These are phyloP conservation scores for Aspergillus thermomutatus DNA, from an alignment of 2,329 filamentous ascomycete genomes.

Conservation along the genomic window DNA sequence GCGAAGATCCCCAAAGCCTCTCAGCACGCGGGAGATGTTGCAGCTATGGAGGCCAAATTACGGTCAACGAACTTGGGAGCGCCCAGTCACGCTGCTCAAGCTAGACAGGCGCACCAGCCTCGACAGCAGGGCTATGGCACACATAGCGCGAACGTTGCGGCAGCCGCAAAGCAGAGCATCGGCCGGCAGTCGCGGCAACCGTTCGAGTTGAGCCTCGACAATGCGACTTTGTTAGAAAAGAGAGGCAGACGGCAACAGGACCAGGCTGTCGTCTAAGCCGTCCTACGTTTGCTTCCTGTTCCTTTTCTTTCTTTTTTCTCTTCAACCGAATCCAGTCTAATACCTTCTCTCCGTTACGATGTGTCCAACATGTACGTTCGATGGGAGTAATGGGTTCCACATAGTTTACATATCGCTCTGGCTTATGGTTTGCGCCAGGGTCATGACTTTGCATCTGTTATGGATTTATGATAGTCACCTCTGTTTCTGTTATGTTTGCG, in stretches of 20 bases:
- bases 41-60: conserved; percentile 81
- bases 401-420: background rate
- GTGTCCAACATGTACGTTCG: background rate
- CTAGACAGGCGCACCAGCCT: conserved; percentile 55
- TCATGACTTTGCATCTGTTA: conserved; percentile 2
- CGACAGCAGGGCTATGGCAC: conserved; percentile 73
- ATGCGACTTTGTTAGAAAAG: conserved; percentile 81
- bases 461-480: conserved; percentile 6
- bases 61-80: conserved; percentile 72
- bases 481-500: conserved; percentile 11
- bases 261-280: conserved; percentile 25
- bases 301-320: background rate
- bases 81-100: conserved; percentile 58
- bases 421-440: background rate
- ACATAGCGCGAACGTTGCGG: conserved; percentile 78
- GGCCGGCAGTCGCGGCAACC: conserved; percentile 70
- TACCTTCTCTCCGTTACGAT: background rate
- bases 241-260: conserved; percentile 45
- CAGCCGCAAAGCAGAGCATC: conserved; percentile 78
- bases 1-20: conserved; percentile 65
- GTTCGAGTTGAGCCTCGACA: conserved; percentile 89
- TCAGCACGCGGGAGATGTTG: conserved; percentile 57
- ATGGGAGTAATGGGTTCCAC: background rate
- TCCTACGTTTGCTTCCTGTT: background rate
- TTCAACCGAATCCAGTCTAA: background rate